Percentiles rank a stretch among this genome's conserved stretches.
Conservation (phyloP, 2,329 filamentous ascomycete species). For the Talaromyces sp. region DNA sequence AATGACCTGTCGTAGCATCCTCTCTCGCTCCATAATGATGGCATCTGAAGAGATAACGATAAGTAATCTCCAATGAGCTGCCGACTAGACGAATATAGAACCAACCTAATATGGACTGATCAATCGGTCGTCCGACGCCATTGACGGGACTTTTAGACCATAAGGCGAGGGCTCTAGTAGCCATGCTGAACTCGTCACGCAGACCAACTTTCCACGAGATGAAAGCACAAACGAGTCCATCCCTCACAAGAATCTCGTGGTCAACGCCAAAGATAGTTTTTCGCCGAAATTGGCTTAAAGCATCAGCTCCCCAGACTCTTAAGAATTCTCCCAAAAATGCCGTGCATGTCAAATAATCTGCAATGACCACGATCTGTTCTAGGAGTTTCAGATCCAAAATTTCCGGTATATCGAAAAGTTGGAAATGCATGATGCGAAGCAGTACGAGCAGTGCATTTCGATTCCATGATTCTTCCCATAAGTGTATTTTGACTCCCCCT, state of each 20-base stretch:
- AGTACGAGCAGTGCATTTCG: conserved; percentile 40
- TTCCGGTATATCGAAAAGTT: conserved; percentile 39
- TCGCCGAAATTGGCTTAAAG: background rate
- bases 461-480: conserved; percentile 22
- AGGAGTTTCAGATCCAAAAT: conserved; percentile 41
- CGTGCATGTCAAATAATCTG: conserved; percentile 43
- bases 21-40: background rate
- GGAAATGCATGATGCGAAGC: conserved; percentile 47
- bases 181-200: background rate
- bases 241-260: background rate
- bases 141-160: background rate
- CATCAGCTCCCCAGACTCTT: conserved; percentile 20
- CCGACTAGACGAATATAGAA: background rate
- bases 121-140: background rate
- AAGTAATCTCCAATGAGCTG: background rate
- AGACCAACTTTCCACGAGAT: background rate
- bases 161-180: background rate
- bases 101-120: background rate
- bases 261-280: background rate
- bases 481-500: background rate
- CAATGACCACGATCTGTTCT: conserved; percentile 44
- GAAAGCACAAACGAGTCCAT: background rate
- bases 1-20: background rate
- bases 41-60: background rate
- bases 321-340: conserved; percentile 47